These are phyloP conservation scores for Lepraria neglecta DNA, from an alignment of 495 filamentous ascomycete species.

Conservation along the genomic window DNA sequence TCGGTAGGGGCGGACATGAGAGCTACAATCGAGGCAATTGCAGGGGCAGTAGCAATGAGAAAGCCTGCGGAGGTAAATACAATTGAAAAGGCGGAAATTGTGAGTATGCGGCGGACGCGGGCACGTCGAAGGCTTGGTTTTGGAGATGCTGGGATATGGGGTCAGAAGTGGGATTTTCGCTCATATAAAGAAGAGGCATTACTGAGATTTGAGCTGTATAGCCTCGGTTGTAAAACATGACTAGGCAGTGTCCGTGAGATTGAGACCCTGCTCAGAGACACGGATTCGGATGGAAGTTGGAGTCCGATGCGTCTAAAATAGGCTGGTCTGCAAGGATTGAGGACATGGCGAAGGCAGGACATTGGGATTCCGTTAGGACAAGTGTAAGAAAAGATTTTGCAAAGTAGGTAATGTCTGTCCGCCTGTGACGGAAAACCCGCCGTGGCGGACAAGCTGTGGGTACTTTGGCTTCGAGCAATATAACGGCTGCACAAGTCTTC, in stretches of 20 bases:
- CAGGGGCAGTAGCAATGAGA: conserved; percentile 25
- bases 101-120: conserved; percentile 25
- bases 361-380: too few relatives aligned
- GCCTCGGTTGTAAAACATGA: conserved; percentile 9
- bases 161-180: conserved; percentile 1
- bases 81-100: conserved; percentile 23
- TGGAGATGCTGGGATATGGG: conserved; percentile 7
- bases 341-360: too few relatives aligned
- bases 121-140: conserved; percentile 19
- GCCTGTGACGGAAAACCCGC: too few relatives aligned
- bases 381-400: too few relatives aligned
- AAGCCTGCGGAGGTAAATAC: conserved; percentile 27
- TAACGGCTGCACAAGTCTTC: too few relatives aligned
- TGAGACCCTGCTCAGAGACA: not conserved
- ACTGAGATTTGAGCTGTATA: conserved; percentile 13
- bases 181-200: not conserved
- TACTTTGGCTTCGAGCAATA: too few relatives aligned
- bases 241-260: not conserved
- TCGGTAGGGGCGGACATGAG: conserved; percentile 47
- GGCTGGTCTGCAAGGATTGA: too few relatives aligned
- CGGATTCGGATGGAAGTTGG: not conserved
- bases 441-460: too few relatives aligned
- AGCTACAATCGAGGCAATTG: conserved; percentile 21
- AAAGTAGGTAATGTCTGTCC: too few relatives aligned
- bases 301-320: too few relatives aligned